phyloP scores from a whole-genome alignment of 345 rosid genomes.

The Camelina sativa region DNA sequence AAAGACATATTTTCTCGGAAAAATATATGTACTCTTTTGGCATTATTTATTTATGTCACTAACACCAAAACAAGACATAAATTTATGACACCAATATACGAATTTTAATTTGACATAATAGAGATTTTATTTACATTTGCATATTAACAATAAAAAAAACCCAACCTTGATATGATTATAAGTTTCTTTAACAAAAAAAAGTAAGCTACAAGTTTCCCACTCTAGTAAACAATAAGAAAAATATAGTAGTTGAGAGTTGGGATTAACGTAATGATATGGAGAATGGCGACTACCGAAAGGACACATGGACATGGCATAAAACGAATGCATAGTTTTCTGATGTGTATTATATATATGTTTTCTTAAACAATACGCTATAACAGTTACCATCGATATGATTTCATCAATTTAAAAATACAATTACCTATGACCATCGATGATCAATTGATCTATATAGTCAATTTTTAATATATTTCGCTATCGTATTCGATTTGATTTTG shows the following conservation, averaged over 20 bases:
- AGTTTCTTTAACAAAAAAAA: no score
- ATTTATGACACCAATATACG: not conserved
- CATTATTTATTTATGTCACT: not conserved
- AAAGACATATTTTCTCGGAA: not conserved
- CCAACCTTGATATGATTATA: no score
- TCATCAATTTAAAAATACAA: not conserved
- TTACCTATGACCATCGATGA: not conserved
- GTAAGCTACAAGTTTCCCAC: not conserved
- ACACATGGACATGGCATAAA: slow-evolving; percentile 23
- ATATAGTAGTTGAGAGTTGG: not conserved
- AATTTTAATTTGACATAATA: not conserved
- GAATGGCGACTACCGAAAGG: not conserved
- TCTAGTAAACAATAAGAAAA: not conserved
- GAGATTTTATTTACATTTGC: not conserved
- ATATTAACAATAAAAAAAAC: not conserved
- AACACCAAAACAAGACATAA: not conserved
- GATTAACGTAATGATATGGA: not conserved
- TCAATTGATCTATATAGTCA: not conserved
- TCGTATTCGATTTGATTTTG: no score
- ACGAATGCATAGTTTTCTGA: not conserved
- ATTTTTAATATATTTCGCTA: no score
- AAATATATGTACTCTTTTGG: not conserved
- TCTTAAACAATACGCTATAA: slow-evolving; percentile 1
- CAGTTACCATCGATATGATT: not conserved
- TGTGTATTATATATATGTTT: not conserved